phyloP scores from a whole-genome alignment of 139 green algal genomes.

The Deuterostichococcus epilithicus region DNA sequence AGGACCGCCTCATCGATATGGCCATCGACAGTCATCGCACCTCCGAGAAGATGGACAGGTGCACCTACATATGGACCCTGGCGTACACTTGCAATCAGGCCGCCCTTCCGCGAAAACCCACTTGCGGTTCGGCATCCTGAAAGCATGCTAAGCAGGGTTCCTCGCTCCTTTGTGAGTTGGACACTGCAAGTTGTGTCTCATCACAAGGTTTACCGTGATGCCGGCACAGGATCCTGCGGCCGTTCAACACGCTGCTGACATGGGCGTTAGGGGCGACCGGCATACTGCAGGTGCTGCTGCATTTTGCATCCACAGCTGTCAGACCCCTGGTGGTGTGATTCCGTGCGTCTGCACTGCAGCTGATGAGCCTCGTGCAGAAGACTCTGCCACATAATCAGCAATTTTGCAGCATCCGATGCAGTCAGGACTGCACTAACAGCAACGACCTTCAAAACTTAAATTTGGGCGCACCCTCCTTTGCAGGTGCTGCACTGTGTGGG shows the following conservation, averaged over 20 bases:
- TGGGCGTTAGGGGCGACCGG: constrained; percentile 20
- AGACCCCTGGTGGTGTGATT: too few relatives aligned
- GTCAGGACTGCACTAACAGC: too few relatives aligned
- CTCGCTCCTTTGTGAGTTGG: not conserved
- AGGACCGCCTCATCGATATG: constrained; percentile 15
- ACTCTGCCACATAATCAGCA: too few relatives aligned
- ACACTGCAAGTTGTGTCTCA: not conserved
- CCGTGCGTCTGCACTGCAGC: too few relatives aligned
- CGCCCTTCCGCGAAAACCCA: not conserved
- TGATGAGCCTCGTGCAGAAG: too few relatives aligned
- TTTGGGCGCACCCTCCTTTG: not conserved
- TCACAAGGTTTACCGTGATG: not conserved
- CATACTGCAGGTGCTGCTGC: not conserved
- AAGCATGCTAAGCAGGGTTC: not conserved
- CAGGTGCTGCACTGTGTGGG: constrained; percentile 20
- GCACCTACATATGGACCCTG: not conserved
- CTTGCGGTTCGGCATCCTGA: not conserved
- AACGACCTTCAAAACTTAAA: too few relatives aligned
- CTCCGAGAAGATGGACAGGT: not conserved
- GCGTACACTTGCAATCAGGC: not conserved
- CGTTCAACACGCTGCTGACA: constrained; percentile 14
- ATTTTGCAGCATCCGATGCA: too few relatives aligned
- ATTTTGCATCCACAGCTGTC: not conserved
- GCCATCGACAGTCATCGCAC: not conserved
- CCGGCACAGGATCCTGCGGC: not conserved